Evolutionary conservation across 768 basidiomycete genomes (phyloP), one percentile per base, ranked within the genome.

Genomic region (Clathrus columnatus): DNA sequence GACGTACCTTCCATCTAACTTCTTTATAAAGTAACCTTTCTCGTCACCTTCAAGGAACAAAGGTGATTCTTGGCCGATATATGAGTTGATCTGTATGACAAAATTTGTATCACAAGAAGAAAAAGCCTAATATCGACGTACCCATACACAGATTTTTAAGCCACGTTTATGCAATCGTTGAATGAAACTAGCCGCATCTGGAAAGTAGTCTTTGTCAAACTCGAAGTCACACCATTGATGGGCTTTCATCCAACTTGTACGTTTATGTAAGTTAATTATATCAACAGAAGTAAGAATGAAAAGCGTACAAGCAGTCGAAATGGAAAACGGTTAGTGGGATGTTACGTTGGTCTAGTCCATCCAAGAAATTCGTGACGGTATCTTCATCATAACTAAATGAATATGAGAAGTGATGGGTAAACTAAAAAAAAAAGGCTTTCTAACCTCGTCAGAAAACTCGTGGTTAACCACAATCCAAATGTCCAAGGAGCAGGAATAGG

Each of bases 391-490:
- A 57, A 44, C 51, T 53, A 48, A 5, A 3, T 16, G 11, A 24
- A 29, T 5, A 48, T 48, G 5, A 14, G 11, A 11, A 36, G 36
- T 14, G 2, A 36, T 7, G 18, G 18, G 11, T 42, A 18, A 42
- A 11, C 14, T 11, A 42, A 18, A 48, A 23, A 16, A 14, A 26
- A n/a, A 1, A 48, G 47, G 24, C 47, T 1, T 2, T 16, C 69
- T 60, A 76, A 77, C 21, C 77, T 77, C 0, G 87, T 87, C 51
- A 85, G 71, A 73, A 89, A 89, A 0, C 83, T 86, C 2, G 85
- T 87, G 14, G 84, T 83, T 32, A 87, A 73, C 84, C 85, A 87
- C 3, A 87, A 78, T 2, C 85, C 85, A 62, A 83, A 89, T 0
- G 84, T 81, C 85, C 86, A 87, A 4, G 78, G 68, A 1, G 85